phyloP scores from a whole-genome alignment of 108 stramenopile genomes.

The Schizochytrium sp. region DNA sequence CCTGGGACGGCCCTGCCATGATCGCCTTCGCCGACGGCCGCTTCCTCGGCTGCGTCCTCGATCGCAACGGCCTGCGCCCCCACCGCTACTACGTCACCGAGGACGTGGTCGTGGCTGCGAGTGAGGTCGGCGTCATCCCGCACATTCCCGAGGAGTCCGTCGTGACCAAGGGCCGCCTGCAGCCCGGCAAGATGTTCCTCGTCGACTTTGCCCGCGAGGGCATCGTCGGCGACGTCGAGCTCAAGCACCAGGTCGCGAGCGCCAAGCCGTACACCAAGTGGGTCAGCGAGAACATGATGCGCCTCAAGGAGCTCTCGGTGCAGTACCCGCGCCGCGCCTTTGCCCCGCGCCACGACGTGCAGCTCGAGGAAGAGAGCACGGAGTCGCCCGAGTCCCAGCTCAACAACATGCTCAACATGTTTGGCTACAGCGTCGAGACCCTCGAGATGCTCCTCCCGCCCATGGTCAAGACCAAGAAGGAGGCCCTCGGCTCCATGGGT shows the following conservation, averaged over 20 bases:
- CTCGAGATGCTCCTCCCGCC: slow-evolving; percentile 84
- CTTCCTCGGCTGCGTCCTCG: slow-evolving; percentile 82
- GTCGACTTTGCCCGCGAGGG: slow-evolving; percentile 83
- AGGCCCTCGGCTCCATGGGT: slow-evolving; percentile 92
- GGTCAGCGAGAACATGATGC: slow-evolving; percentile 29
- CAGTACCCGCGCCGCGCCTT: slow-evolving; percentile 17
- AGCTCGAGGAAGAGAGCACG: slow-evolving; percentile 35
- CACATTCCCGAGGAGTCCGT: slow-evolving; percentile 70
- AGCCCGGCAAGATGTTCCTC: slow-evolving; percentile 96
- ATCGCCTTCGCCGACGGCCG: slow-evolving; percentile 92
- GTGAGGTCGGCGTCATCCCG: slow-evolving; percentile 78
- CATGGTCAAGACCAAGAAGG: slow-evolving; percentile 82
- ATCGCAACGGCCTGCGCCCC: slow-evolving; percentile 87
- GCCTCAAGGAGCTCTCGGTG: neutral
- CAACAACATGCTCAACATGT: slow-evolving; percentile 37
- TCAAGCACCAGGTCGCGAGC: slow-evolving; percentile 83
- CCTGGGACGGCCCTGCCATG: slow-evolving; percentile 98
- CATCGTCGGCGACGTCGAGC: slow-evolving; percentile 87
- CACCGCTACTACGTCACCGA: slow-evolving; percentile 92
- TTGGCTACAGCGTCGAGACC: slow-evolving; percentile 85
- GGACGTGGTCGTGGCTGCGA: slow-evolving; percentile 79
- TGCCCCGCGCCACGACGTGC: slow-evolving; percentile 25
- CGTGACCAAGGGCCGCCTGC: slow-evolving; percentile 82
- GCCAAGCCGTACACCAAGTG: slow-evolving; percentile 75
- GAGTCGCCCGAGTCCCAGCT: neutral